A percentile compares a stretch with the other conserved stretches of the same genome.
phyloP scores from a whole-genome alignment of 2,329 filamentous ascomycete species.

The Botrytis paeoniae region DNA sequence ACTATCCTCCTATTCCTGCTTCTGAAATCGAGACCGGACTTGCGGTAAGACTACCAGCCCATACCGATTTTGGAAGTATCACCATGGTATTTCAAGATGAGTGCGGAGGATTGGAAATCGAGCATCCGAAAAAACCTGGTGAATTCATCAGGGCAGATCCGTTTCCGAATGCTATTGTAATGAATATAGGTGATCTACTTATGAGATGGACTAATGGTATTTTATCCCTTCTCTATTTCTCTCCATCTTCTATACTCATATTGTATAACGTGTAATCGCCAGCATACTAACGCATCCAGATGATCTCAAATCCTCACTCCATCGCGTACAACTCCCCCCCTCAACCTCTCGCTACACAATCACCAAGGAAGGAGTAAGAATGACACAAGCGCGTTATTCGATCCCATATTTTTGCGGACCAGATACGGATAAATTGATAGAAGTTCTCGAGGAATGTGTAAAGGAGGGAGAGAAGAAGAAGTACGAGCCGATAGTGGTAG shows the following conservation, averaged over 20 bases:
- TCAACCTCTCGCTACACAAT: constrained; percentile 41
- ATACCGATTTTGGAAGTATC: constrained; percentile 51
- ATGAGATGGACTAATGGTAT: constrained; percentile 50
- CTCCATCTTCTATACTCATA: background rate
- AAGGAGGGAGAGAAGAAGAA: constrained; percentile 45
- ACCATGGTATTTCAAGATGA: constrained; percentile 54
- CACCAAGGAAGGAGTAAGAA: constrained; percentile 35
- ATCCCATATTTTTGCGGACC: constrained; percentile 59
- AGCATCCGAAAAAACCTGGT: constrained; percentile 42
- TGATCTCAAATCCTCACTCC: constrained; percentile 50
- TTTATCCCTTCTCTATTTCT: constrained; percentile 10
- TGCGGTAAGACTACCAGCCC: constrained; percentile 48
- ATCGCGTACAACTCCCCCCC: constrained; percentile 50
- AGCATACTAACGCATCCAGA: constrained; percentile 35
- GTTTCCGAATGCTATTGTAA: constrained; percentile 43
- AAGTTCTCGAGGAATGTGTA: constrained; percentile 49
- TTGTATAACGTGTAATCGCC: background rate
- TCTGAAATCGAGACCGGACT: constrained; percentile 42
- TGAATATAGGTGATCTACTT: constrained; percentile 51
- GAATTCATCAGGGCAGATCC: constrained; percentile 43
- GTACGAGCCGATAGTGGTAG: constrained; percentile 44
- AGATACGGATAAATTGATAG: constrained; percentile 48
- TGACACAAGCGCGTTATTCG: constrained; percentile 53
- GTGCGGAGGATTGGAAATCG: constrained; percentile 49
- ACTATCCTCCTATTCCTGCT: constrained; percentile 52